These are phyloP conservation scores for Saccharomycopsis sp. DNA, from an alignment of 805 yeast species.

Conservation along the genomic window DNA sequence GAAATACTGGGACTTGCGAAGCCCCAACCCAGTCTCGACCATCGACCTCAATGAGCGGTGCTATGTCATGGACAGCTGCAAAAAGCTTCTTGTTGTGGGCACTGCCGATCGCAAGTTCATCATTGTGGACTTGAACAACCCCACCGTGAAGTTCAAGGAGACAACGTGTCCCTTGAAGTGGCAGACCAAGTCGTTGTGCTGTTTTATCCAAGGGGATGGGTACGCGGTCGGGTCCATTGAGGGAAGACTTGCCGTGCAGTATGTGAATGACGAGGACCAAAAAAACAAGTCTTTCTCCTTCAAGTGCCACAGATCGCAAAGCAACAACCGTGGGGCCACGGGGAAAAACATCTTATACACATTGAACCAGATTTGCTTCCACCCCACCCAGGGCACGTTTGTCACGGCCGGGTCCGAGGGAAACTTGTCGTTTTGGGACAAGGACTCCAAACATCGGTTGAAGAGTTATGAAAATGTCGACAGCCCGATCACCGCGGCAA, in stretches of 20 bases:
- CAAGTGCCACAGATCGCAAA: slow-evolving; percentile 64
- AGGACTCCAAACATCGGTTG: slow-evolving; percentile 80
- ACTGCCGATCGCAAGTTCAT: slow-evolving; percentile 84
- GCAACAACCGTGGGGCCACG: slow-evolving; percentile 22
- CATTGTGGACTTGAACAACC: slow-evolving; percentile 71
- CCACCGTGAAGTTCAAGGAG: slow-evolving; percentile 71
- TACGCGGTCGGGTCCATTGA: slow-evolving; percentile 89
- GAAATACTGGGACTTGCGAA: slow-evolving; percentile 90
- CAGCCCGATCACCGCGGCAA: slow-evolving; percentile 63
- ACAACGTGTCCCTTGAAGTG: slow-evolving; percentile 71
- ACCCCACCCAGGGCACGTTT: slow-evolving; percentile 85
- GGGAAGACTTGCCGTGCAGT: slow-evolving; percentile 92
- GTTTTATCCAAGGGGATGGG: slow-evolving; percentile 89
- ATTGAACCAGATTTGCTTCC: slow-evolving; percentile 70
- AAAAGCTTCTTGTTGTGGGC: slow-evolving; percentile 80
- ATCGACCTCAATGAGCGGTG: slow-evolving; percentile 83
- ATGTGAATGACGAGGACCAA: slow-evolving; percentile 76
- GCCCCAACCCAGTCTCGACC: slow-evolving; percentile 72
- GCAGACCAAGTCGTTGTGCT: slow-evolving; percentile 76
- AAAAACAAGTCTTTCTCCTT: slow-evolving; percentile 72
- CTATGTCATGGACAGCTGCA: slow-evolving; percentile 77
- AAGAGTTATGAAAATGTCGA: slow-evolving; percentile 65
- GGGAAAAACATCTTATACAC: slow-evolving; percentile 66
- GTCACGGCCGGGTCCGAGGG: slow-evolving; percentile 96
- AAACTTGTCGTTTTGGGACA: slow-evolving; percentile 90